A percentile compares a stretch with the other conserved stretches of the same genome.
These are phyloP conservation scores for Lipomyces kockii DNA, from an alignment of 805 yeast genomes.

Conservation along the genomic window DNA sequence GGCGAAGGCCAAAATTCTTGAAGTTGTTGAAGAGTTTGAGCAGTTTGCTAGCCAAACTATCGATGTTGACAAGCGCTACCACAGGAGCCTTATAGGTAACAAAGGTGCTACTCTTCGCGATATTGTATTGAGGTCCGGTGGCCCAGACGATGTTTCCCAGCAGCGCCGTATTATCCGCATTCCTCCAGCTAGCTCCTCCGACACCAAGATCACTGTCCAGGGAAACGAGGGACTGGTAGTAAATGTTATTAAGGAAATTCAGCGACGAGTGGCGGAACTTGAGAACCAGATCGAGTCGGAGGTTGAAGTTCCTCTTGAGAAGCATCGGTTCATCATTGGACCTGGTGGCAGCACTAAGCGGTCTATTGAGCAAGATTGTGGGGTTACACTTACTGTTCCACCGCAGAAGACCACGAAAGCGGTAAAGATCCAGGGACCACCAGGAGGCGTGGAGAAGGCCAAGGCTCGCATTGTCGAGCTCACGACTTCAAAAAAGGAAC, in stretches of 20 bases:
- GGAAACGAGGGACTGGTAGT: constrained; percentile 81
- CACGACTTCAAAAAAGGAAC: constrained; percentile 15
- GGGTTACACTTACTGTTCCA: constrained; percentile 67
- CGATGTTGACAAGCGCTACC: constrained; percentile 73
- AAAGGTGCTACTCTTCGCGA: constrained; percentile 75
- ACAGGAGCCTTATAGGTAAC: constrained; percentile 76
- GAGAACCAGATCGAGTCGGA: constrained; percentile 56
- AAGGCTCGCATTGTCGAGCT: constrained; percentile 25
- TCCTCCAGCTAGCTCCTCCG: constrained; percentile 66
- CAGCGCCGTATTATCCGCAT: constrained; percentile 62
- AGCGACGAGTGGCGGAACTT: constrained; percentile 50
- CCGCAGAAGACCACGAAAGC: constrained; percentile 25
- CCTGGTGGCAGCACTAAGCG: constrained; percentile 73
- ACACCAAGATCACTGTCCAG: constrained; percentile 58
- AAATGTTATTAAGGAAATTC: constrained; percentile 65
- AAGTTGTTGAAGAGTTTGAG: constrained; percentile 66
- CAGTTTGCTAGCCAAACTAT: constrained; percentile 63
- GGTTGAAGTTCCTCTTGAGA: constrained; percentile 57
- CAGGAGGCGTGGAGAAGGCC: constrained; percentile 32
- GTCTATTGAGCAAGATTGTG: constrained; percentile 61
- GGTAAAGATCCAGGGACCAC: constrained; percentile 25
- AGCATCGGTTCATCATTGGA: constrained; percentile 72
- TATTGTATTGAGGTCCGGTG: constrained; percentile 80
- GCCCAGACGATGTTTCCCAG: constrained; percentile 55
- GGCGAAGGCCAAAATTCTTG: constrained; percentile 67